Base-by-base conservation (phyloP, 768 basidiomycete species). In the Stropharia rugosoannulata region DNA sequence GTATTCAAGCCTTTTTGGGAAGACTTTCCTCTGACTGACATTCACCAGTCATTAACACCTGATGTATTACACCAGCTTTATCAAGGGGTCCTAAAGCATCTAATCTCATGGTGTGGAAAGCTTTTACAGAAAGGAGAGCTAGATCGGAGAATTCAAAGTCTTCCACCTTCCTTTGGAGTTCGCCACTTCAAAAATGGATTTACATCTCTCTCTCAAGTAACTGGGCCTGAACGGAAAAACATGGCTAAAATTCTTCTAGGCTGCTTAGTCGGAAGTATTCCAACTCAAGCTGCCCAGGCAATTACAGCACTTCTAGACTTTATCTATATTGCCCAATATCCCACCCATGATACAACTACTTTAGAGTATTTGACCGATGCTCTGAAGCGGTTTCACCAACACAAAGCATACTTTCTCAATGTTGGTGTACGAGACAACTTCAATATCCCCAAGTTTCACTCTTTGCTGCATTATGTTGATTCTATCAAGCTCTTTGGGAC, bases 141-240 rank as follows among this genome's bases (percentile, higher is more conserved):
- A 2, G 72, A 73, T 38, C 16, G 36, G 4, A 41, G 55, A 1
- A 56, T 64, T 53, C 72, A 2, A 72, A 74, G 13, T 67, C 78
- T 64, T 36, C 79, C 70, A 4, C 49, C 47, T 1, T 57, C 62
- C 15, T 59, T 62, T 39, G 66, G 68, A 0, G 55, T 77, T 1
- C 69, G 70, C 0, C 69, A 70, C 13, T 79, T 80, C 64, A 65
- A 64, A 35, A 72, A 73, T 13, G 76, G 78, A 0, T 73, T 80
- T 16, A 75, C 72, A 2, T 50, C 54, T 0, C 47, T 80, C 3
- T 72, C 72, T 5, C 76, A 78, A 58, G 71, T 74, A 52, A 75
- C 74, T 61, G 42, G 42, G 3, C 42, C 42, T 3, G 42, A 43
- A 22, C 42, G 16, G 7, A 43, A 43, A 18, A 15, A 64, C 16